Percentiles rank a stretch among this genome's conserved stretches.
phyloP scores from a whole-genome alignment of 2,329 filamentous ascomycete genomes.

The Alternaria arbusti region DNA sequence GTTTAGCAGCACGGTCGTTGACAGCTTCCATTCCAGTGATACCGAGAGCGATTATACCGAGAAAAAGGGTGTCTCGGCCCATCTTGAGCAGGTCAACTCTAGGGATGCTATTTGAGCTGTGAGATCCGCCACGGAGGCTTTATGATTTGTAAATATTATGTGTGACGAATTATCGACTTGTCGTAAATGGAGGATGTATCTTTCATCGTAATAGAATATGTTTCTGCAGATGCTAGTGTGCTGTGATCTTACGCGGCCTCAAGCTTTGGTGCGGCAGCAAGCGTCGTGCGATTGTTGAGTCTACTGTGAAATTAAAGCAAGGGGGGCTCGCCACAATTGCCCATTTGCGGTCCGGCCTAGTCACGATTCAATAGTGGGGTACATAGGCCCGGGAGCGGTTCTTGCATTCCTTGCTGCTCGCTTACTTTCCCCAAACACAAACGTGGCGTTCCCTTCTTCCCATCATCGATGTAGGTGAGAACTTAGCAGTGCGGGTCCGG shows the following conservation, averaged over 20 bases:
- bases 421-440: neutral
- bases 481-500: neutral
- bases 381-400: neutral
- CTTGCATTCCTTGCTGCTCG: neutral
- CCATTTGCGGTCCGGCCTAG: neutral
- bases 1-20: constrained; percentile 37
- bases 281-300: neutral
- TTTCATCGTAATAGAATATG: neutral
- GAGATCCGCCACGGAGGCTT: neutral
- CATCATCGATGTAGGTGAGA: constrained; percentile 1
- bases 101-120: constrained; percentile 9
- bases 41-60: constrained; percentile 27
- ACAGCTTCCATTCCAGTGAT: constrained; percentile 28
- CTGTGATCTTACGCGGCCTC: neutral
- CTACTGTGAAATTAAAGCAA: neutral
- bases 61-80: constrained; percentile 31
- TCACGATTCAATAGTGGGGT: neutral
- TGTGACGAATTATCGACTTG: neutral
- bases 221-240: neutral
- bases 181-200: neutral
- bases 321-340: neutral
- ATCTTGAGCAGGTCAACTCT: constrained; percentile 34
- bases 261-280: neutral
- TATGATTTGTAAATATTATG: constrained; percentile 6
- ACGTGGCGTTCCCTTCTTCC: neutral